Evolutionary conservation across 805 yeast genomes (phyloP).

Genomic region (Sugiyamaella americana): DNA sequence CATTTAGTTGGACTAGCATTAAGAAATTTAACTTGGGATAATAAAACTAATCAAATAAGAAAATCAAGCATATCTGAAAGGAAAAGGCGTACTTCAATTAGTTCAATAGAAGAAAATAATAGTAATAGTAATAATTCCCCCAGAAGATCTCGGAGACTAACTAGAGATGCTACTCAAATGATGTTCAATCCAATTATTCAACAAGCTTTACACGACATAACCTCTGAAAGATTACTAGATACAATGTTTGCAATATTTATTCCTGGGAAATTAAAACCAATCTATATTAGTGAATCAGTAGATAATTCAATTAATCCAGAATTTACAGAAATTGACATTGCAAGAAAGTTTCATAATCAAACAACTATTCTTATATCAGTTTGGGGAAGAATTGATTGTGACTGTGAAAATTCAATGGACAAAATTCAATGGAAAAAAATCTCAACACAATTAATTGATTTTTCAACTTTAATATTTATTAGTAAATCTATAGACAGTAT

Average conservation of each 20-base stretch:
- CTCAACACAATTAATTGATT: conserved; percentile 9
- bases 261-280: conserved; percentile 11
- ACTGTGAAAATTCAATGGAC: neutral
- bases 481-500: conserved; percentile 18
- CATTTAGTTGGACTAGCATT: conserved; percentile 19
- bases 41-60: neutral
- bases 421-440: conserved; percentile 8
- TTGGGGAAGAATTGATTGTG: conserved; percentile 10
- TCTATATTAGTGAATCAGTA: conserved; percentile 20
- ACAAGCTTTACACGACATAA: conserved; percentile 29
- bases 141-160: conserved; percentile 7
- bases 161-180: conserved; percentile 5
- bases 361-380: conserved; percentile 12
- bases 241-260: conserved; percentile 15
- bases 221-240: conserved; percentile 20
- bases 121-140: neutral
- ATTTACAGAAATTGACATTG: conserved; percentile 19
- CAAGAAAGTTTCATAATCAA: neutral
- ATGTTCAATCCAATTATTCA: conserved; percentile 17
- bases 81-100: neutral
- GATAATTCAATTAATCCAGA: conserved; percentile 21
- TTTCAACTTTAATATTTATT: conserved; percentile 16
- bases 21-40: conserved; percentile 12
- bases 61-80: neutral
- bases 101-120: neutral